These are phyloP conservation scores for Microsporum audouinii DNA, from an alignment of 2,329 filamentous ascomycete genomes.

Conservation along the genomic window DNA sequence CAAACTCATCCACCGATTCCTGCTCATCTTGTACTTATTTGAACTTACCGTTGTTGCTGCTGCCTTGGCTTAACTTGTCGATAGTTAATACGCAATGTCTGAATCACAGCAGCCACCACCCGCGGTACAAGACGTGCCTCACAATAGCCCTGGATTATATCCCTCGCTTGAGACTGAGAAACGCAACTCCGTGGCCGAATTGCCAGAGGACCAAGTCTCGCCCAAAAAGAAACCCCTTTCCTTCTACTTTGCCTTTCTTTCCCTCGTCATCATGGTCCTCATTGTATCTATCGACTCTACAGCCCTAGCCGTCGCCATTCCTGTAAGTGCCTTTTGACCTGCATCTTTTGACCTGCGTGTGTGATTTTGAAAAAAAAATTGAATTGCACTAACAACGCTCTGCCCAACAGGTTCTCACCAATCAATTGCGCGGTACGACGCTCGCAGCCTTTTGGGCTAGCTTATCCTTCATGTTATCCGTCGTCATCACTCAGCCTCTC, in stretches of 20 bases:
- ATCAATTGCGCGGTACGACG: slow-evolving; percentile 38
- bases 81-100: background rate
- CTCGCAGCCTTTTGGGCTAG: slow-evolving; percentile 54
- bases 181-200: background rate
- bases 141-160: background rate
- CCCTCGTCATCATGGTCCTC: slow-evolving; percentile 40
- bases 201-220: background rate
- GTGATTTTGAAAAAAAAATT: background rate
- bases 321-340: slow-evolving; percentile 10
- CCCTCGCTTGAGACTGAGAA: background rate
- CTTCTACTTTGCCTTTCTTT: slow-evolving; percentile 38
- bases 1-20: background rate
- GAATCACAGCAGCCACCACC: background rate
- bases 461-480: slow-evolving; percentile 43
- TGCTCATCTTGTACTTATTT: background rate
- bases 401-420: slow-evolving; percentile 27
- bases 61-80: background rate
- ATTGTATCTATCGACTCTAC: slow-evolving; percentile 50
- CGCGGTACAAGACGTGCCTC: background rate
- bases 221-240: background rate
- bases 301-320: slow-evolving; percentile 45
- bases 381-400: background rate
- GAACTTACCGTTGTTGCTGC: background rate
- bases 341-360: background rate
- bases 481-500: slow-evolving; percentile 35